Evolutionary conservation across 2,329 filamentous ascomycete species (phyloP), one percentile per base, ranked within the genome.

Genomic region (Botryotinia narcissicola): DNA sequence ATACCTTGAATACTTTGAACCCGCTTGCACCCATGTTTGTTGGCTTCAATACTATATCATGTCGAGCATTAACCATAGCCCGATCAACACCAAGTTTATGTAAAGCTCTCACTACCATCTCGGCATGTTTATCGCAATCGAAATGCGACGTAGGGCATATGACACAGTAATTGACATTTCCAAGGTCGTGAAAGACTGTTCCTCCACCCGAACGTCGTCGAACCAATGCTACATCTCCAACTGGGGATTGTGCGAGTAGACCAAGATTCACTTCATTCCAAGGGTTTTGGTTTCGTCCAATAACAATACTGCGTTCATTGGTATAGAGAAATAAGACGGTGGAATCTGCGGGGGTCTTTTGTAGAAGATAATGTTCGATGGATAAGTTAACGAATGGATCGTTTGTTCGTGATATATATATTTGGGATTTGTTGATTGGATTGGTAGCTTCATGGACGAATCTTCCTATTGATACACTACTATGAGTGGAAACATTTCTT

Each of bases 201-300:
- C 96, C 96, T 67, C 96, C 96, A 42, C 96, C 96, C 35, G 92
- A 95, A 69, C 95, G 89, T 29, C 96, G 89, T 20, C 96, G 90
- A 8, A 99, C 93, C 20, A 97, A 89, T 73, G 76, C 51, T 60
- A 70, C 57, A 57, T 70, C 8, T 32, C 54, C 71, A n/a, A 70
- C 70, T 32, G 42, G 29, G 10, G 64, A 68, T 29, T 73, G 72
- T 22, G 79, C 79, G 22, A 97, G 84, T 1, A 89, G 85, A 57
- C 84, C 84, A 14, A 98, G 86, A 81, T 97, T 93, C 75, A 93
- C 90, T 84, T 99, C 96, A 14, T 93, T 87, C 96, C 95, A 99
- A 71, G 96, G 96, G 82, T 99, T 99, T 84, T 99, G 96, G 82
- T 99, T 99, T 74, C 96, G 91, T 61, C 96, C 96, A 77, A 99